These are phyloP conservation scores for Petrea volubilis DNA, from an alignment of 257 asterid genomes.

Conservation along the genomic window DNA sequence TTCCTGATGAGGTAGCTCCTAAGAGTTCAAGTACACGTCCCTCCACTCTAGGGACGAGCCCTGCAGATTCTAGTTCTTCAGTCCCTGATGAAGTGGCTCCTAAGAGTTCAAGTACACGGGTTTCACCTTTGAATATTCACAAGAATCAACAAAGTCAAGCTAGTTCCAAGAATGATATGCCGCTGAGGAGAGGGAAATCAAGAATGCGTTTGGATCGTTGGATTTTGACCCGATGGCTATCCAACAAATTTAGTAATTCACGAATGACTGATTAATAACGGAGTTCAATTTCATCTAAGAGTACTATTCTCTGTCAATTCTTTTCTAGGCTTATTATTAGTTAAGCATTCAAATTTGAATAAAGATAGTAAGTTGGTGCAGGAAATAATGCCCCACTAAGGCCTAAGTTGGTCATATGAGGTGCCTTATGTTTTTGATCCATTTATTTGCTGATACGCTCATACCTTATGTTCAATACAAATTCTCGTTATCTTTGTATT, in stretches of 20 bases:
- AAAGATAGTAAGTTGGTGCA: too few species aligned
- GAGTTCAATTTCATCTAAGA: not conserved
- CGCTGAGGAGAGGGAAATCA: conserved; percentile 19
- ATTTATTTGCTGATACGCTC: too few species aligned
- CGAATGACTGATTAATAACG: not conserved
- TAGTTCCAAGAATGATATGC: not conserved
- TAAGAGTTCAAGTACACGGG: not conserved
- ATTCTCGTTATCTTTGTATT: too few species aligned
- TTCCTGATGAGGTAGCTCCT: not conserved
- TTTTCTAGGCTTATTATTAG: too few species aligned
- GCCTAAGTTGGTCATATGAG: too few species aligned
- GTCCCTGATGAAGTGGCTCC: not conserved
- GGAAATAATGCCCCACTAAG: too few species aligned
- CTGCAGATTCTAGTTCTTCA: not conserved
- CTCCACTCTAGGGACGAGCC: too few species aligned
- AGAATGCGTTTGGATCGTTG: conserved; percentile 26
- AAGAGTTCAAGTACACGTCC: too few species aligned
- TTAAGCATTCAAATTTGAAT: too few species aligned
- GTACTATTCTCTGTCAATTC: not conserved
- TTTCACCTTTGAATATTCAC: not conserved
- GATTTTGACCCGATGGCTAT: conserved; percentile 32
- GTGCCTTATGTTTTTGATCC: too few species aligned
- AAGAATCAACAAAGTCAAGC: not conserved
- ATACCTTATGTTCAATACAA: too few species aligned
- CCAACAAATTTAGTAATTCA: conserved; percentile 13